phyloP scores from a whole-genome alignment of 164 flowering plant species.

The Nelumbo lutea region DNA sequence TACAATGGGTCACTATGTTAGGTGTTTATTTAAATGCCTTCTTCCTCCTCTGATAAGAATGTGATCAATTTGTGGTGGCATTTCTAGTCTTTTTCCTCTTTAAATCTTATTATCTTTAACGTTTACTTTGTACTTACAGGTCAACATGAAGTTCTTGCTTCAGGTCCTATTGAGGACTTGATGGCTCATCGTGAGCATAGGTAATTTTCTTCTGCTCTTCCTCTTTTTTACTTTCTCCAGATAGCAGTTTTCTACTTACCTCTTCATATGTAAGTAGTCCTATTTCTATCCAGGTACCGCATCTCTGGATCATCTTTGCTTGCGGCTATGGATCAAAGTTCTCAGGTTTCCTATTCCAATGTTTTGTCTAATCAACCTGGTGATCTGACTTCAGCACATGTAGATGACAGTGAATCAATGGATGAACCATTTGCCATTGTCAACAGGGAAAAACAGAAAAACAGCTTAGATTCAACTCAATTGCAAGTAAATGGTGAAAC shows the following conservation, averaged over 20 bases:
- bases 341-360: conserved; percentile 59
- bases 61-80: background rate
- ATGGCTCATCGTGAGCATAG: conserved; percentile 99
- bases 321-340: conserved; percentile 98
- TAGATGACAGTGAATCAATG: conserved; percentile 49
- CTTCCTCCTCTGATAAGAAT: too few relatives aligned
- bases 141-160: conserved; percentile 98
- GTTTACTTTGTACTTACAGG: conserved; percentile 34
- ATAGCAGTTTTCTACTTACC: conserved; percentile 2
- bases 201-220: conserved; percentile 27
- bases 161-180: conserved; percentile 98
- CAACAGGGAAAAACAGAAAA: conserved; percentile 35
- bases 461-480: conserved; percentile 34
- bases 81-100: background rate
- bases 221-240: background rate
- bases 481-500: conserved; percentile 46
- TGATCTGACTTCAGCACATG: conserved; percentile 29
- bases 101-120: background rate
- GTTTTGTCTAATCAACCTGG: conserved; percentile 38
- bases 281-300: conserved; percentile 62
- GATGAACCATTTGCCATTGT: conserved; percentile 38
- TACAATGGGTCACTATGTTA: too few relatives aligned
- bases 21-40: too few relatives aligned
- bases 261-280: background rate
- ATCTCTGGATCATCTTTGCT: conserved; percentile 97